Base-by-base conservation (phyloP, 441 rosid species). In the Euphorbia schlechtendalii region DNA sequence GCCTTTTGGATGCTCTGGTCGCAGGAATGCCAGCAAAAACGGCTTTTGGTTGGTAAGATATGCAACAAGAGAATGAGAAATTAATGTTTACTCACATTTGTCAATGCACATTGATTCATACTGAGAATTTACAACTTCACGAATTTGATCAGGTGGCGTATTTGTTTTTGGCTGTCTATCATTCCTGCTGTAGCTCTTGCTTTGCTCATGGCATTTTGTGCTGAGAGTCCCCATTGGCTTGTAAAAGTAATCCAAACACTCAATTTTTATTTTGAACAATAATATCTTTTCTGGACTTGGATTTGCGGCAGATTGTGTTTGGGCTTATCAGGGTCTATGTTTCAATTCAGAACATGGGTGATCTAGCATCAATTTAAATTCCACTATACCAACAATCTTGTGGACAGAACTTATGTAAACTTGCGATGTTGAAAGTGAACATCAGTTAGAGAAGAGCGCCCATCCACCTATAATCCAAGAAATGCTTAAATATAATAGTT, bases 141-240 rank as follows among this genome's bases (percentile, higher is more conserved):
- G 22, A n/a, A 21, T 56, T 22, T 66, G 24, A 34, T 64, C 81
- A 94, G 99, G 99, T 94, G 99, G 99, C 92, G 96, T 28, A 77
- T 86, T 72, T 89, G 96, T 74, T 94, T 94, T 77, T 86, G 87
- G 90, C 79, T 82, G 71, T 84, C 98, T 65, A 69, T 69, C 43
- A 65, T 87, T 76, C 99, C 98, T 70, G 96, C 98, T 56, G 89
- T 82, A 52, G 53, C 82, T 62, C 93, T 94, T 58, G 88, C 85
- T 60, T 56, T 91, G 46, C 71, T 80, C 54, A 86, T 94, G 84
- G 81, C 83, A 76, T 82, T 91, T 73, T 87, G 87, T 61, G 96
- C 84, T 28, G 99, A 94, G 81, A 87, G 97, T 78, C 99, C 99
- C 72, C 92, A 89, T 65, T 91, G 99, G 99, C 97, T 89, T 80